Evolutionary conservation across 306 rosid species (phyloP), one percentile per base, ranked within the genome.

Genomic region (Alnus rubra): DNA sequence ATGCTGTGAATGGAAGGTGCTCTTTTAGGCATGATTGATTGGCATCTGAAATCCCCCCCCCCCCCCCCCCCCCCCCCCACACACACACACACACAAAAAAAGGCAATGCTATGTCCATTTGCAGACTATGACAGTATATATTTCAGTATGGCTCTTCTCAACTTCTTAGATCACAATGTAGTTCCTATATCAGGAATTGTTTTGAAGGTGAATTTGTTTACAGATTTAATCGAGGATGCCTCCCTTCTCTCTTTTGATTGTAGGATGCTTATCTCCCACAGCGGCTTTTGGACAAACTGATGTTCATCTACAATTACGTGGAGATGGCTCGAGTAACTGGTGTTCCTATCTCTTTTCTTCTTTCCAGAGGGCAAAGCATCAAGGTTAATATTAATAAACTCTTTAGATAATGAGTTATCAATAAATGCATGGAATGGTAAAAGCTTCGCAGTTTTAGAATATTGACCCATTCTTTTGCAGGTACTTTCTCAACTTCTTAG

Each of bases 261-360:
- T 85, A 95, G 98, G 98, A 95, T 90, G 98, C 98, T 19, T 95
- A 92, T 86, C 98, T 95, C 73, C 98, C 98, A 23, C 98, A 95
- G 64, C 88, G 98, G 82, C 94, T 95, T 80, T 85, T 95, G 85
- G 98, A 95, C 86, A 95, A 92, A 86, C 78, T 95, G 86, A 92
- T 95, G 98, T 91, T 86, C 74, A 84, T 95, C 82, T 95, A 95
- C 90, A 95, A 95, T 82, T 95, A 95, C 44, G 98, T 95, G 82
- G 98, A 95, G 87, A 95, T 95, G 98, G 98, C 98, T 83, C 88
- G 98, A 77, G 98, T 95, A 31, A 95, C 98, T 35, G 98, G 98
- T 78, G 98, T 95, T 76, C 98, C 98, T 50, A 91, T 95, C 77
- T 92, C 98, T 65, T 95, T 95, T 86, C 88, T 95, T 81, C 98